Evolutionary conservation across 331 rosid species (phyloP).

Genomic region (Arachis monticola): DNA sequence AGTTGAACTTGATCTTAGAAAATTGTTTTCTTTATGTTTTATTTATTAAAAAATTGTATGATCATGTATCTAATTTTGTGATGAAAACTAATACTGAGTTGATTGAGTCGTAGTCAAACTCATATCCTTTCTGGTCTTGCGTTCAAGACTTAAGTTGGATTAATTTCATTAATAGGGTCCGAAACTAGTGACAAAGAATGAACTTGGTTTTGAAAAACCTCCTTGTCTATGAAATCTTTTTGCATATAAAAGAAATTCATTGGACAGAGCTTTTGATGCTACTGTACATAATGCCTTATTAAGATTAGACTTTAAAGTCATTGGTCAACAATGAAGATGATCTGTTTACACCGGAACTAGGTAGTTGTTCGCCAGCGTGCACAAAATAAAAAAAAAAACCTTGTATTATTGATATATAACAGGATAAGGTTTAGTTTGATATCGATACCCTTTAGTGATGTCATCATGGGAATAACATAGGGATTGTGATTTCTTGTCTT

Average conservation of each 20-base stretch:
- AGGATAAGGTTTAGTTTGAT: neutral
- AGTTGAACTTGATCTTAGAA: neutral
- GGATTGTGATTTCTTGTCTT: neutral
- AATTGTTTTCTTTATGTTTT: neutral
- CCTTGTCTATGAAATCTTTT: neutral
- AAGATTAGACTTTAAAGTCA: neutral
- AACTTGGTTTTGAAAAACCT: neutral
- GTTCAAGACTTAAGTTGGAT: too few relatives aligned
- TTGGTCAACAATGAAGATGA: neutral
- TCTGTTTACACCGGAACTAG: neutral
- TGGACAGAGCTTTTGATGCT: neutral
- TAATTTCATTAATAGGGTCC: neutral
- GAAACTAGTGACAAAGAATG: too few relatives aligned
- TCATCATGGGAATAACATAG: neutral
- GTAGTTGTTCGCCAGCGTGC: neutral
- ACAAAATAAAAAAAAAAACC: too few relatives aligned
- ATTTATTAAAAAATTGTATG: too few relatives aligned
- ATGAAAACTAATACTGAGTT: too few relatives aligned
- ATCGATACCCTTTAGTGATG: neutral
- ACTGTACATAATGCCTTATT: neutral
- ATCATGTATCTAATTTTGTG: too few relatives aligned
- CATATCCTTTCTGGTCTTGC: too few relatives aligned
- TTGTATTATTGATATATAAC: neutral
- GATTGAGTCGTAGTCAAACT: neutral
- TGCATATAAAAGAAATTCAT: neutral